These are phyloP conservation scores for Alternaria gaisen DNA, from an alignment of 2,329 filamentous ascomycete species.

Conservation along the genomic window DNA sequence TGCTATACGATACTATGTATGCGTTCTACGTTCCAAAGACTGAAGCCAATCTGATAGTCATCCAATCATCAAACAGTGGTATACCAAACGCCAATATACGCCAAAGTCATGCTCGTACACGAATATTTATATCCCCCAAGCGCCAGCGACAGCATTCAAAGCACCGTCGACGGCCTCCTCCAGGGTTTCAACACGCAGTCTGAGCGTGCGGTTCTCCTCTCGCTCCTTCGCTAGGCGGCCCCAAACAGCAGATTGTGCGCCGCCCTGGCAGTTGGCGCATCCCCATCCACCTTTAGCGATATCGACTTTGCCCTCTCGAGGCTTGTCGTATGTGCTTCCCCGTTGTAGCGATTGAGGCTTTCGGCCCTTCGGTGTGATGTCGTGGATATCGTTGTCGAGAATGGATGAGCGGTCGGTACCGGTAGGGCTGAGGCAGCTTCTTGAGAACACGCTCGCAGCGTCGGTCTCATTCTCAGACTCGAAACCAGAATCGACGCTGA, in stretches of 20 bases:
- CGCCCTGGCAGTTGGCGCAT: slow-evolving; percentile 49
- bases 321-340: slow-evolving; percentile 50
- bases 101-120: slow-evolving; percentile 10
- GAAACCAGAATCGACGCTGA: slow-evolving; percentile 65
- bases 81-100: slow-evolving; percentile 14
- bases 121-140: slow-evolving; percentile 34
- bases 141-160: slow-evolving; percentile 60
- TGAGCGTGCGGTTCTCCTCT: slow-evolving; percentile 65
- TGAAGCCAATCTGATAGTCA: slow-evolving; percentile 3
- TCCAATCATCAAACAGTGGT: slow-evolving; percentile 8
- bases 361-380: slow-evolving; percentile 40
- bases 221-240: slow-evolving; percentile 59
- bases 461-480: slow-evolving; percentile 66
- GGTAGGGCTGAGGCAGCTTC: slow-evolving; percentile 51
- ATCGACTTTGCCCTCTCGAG: slow-evolving; percentile 52
- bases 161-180: slow-evolving; percentile 66
- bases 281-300: slow-evolving; percentile 40
- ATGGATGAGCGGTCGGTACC: slow-evolving; percentile 47
- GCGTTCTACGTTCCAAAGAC: neutral
- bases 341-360: slow-evolving; percentile 43
- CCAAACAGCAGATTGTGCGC: slow-evolving; percentile 60
- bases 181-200: slow-evolving; percentile 61
- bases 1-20: slow-evolving; percentile 5
- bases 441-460: slow-evolving; percentile 52
- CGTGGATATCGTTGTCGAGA: slow-evolving; percentile 44